phyloP scores from a whole-genome alignment of 169 alveolate genomes.

The Eimeria mitis region DNA sequence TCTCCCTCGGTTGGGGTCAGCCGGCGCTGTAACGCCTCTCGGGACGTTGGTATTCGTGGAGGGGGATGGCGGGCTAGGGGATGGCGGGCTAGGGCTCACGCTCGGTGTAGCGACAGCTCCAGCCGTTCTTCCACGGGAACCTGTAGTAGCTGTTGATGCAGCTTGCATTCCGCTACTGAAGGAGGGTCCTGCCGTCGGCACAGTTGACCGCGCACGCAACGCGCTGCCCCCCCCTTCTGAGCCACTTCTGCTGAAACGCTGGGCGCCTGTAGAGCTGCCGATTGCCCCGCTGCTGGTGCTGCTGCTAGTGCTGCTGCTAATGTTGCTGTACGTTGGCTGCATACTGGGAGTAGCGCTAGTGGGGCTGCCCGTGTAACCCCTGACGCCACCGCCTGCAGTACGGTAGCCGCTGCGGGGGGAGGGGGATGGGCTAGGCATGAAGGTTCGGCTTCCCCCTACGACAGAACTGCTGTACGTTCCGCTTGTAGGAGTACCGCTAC shows the following conservation, averaged over 20 bases:
- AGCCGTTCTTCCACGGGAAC: not conserved
- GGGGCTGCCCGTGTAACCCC: not conserved
- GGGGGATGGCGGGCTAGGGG: not conserved
- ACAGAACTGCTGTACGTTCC: constrained; percentile 38
- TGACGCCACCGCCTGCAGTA: not conserved
- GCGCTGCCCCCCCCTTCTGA: not conserved
- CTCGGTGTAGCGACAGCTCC: not conserved
- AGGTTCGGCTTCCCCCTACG: constrained; percentile 8
- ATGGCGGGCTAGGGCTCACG: not conserved
- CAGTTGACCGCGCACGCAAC: constrained; percentile 2
- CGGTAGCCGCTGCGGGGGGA: constrained; percentile 1
- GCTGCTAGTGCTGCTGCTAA: constrained; percentile 12
- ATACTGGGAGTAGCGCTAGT: not conserved
- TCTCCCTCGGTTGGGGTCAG: constrained; percentile 20
- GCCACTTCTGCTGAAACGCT: not conserved
- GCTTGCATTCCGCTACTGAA: not conserved
- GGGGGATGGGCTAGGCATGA: constrained; percentile 33
- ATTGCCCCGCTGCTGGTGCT: constrained; percentile 20
- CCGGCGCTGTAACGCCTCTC: not conserved
- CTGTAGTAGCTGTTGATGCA: not conserved
- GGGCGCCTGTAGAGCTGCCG: not conserved
- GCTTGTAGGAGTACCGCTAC: not conserved
- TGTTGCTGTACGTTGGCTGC: not conserved
- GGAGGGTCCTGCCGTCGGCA: not conserved
- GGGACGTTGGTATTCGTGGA: not conserved